Base-by-base conservation (phyloP, 2,329 filamentous ascomycete genomes). In the Penicillium sp. region DNA sequence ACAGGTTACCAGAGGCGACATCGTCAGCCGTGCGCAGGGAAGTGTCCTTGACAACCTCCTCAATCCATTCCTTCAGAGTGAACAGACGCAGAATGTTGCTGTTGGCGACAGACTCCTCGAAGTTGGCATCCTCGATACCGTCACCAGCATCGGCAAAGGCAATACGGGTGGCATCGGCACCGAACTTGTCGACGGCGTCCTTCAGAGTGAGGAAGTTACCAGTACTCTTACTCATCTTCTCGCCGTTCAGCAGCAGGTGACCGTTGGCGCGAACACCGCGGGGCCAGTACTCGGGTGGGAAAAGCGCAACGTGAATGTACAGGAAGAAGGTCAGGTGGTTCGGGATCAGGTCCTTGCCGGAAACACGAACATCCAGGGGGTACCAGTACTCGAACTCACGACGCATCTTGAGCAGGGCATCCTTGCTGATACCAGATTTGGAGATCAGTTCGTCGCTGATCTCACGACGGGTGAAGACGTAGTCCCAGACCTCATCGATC, bases 201-300 rank as follows among this genome's bases (percentile, higher is more conserved):
- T 88, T 85, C 55, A 98, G 83, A 11, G 95, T 98, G 76, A 99
- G 84, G 83, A 99, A 99, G 81, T 98, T 99, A 64, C 95, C 95
- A 0, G 93, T 97, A 57, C 90, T 94, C 83, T 99, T 99, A 76
- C 88, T 90, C 95, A 99, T 99, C 85, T 99, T 99, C 76, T 97
- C 92, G 53, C 94, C 94, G 76, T 99, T 99, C 66, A 99, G 84
- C 77, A 96, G 87, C 71, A 98, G 81, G 79, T 98, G 94, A 1
- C 95, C 95, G 74, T 99, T 99, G 64, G 91, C 89, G 66, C 95
- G 90, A 67, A 98, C 85, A 64, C 88, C 88, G 55, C 85, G 85
- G 11, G 95, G 95, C 93, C 94, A 97, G 82, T 93, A 96, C 76
- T 94, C 87, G 61, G 86, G 85, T 13, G 88, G 86, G 84, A 97